Evolutionary conservation across 495 filamentous ascomycete species (phyloP).

Genomic region (Achaetomiella virescens): DNA sequence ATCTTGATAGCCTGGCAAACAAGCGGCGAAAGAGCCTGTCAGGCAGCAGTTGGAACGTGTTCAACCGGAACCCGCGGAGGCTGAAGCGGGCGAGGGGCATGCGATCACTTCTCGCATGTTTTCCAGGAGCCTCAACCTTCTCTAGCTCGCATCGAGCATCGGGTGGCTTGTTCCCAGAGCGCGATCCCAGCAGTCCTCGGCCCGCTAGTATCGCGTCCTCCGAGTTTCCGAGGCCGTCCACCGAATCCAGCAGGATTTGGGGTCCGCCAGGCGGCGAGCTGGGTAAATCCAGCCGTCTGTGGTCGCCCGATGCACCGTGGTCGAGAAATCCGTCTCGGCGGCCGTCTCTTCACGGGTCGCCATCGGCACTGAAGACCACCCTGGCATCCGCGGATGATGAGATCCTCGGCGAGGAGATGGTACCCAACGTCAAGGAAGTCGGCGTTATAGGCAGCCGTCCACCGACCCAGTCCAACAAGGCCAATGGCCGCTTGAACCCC

Average conservation of each 20-base stretch:
- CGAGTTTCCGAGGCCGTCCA: slow-evolving; percentile 75
- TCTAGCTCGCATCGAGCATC: slow-evolving; percentile 58
- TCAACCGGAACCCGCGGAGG: slow-evolving; percentile 47
- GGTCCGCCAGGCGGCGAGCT: slow-evolving; percentile 27
- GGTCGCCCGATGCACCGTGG: slow-evolving; percentile 41
- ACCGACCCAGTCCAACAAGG: slow-evolving; percentile 43
- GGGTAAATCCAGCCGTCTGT: slow-evolving; percentile 36
- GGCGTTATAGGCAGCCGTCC: slow-evolving; percentile 46
- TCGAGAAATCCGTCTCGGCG: slow-evolving; percentile 41
- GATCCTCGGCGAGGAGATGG: slow-evolving; percentile 41
- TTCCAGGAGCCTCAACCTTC: slow-evolving; percentile 53
- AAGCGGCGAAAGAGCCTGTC: slow-evolving; percentile 49
- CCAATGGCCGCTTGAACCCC: slow-evolving; percentile 40
- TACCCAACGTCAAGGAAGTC: slow-evolving; percentile 40
- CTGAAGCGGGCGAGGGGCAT: slow-evolving; percentile 32
- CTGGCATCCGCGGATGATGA: slow-evolving; percentile 45
- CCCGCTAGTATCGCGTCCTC: slow-evolving; percentile 75
- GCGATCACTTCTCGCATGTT: slow-evolving; percentile 33
- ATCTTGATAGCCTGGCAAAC: slow-evolving; percentile 34
- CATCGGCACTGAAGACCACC: slow-evolving; percentile 44
- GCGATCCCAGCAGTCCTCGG: slow-evolving; percentile 63
- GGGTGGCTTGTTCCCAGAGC: slow-evolving; percentile 59
- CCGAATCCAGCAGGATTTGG: slow-evolving; percentile 58
- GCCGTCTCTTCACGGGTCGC: slow-evolving; percentile 44
- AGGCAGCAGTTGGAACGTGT: slow-evolving; percentile 45